Conservation (phyloP, 1,284 basidiomycete genomes). For the Blastosporella zonata region DNA sequence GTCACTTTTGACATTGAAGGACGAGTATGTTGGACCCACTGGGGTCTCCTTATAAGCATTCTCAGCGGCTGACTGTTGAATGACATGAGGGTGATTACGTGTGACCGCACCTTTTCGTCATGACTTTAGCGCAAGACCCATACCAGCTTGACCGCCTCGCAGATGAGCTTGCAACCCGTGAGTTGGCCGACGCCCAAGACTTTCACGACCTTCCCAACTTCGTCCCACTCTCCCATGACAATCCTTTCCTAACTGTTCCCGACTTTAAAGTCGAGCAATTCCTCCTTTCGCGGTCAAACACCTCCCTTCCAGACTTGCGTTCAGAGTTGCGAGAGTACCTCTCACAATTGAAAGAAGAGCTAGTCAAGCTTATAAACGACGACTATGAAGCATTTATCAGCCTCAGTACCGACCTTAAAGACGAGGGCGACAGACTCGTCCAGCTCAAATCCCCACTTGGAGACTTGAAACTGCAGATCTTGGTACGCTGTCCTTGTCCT, state of each 20-base stretch:
- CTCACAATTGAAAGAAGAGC: constrained; percentile 81
- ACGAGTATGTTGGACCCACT: too few relatives aligned
- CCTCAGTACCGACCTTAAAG: constrained; percentile 84
- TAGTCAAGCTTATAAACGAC: constrained; percentile 94
- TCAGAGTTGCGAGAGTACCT: constrained; percentile 86
- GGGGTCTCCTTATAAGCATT: too few relatives aligned
- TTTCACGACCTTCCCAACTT: constrained; percentile 67
- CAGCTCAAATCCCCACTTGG: constrained; percentile 64
- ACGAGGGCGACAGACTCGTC: constrained; percentile 74
- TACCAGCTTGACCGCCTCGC: constrained; percentile 70
- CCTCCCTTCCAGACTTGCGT: constrained; percentile 84
- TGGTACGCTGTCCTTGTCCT: constrained; percentile 45
- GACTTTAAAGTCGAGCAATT: constrained; percentile 86
- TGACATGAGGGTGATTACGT: too few relatives aligned
- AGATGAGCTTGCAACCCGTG: constrained; percentile 64
- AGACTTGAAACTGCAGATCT: constrained; percentile 62
- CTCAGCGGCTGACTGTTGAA: too few relatives aligned
- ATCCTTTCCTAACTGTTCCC: constrained; percentile 66
- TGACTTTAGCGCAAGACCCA: constrained; percentile 52
- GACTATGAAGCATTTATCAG: constrained; percentile 98
- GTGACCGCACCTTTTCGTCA: not conserved
- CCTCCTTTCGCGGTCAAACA: constrained; percentile 83
- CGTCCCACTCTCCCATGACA: constrained; percentile 76
- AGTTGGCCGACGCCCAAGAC: constrained; percentile 30
- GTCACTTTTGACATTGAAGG: constrained; percentile 9